A percentile compares a stretch with the other conserved stretches of the same genome.
Conservation (phyloP, 164 flowering plant species). For the Kingdonia uniflora region DNA sequence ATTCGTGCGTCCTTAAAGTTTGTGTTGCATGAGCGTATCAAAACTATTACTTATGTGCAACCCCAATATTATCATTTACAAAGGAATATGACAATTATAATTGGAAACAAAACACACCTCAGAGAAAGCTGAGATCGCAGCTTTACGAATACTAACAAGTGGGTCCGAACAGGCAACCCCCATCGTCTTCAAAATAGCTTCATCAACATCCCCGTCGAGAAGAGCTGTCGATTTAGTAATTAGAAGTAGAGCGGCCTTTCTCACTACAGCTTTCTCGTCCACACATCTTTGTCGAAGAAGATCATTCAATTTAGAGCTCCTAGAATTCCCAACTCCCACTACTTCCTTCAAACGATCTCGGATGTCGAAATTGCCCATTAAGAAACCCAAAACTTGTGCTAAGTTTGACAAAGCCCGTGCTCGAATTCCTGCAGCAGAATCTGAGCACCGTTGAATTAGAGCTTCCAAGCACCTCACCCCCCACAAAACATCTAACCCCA, state of each 20-base stretch:
- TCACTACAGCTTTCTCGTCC: conserved; percentile 94
- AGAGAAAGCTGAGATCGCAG: conserved; percentile 79
- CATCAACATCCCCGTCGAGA: conserved; percentile 49
- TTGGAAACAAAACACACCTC: conserved; percentile 41
- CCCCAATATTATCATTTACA: neutral
- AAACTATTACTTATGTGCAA: too few species aligned
- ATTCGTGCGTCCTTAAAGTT: too few species aligned
- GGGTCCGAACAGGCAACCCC: conserved; percentile 92
- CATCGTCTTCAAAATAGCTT: conserved; percentile 51
- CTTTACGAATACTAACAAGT: conserved; percentile 92
- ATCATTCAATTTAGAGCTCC: conserved; percentile 20
- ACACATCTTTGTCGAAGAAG: conserved; percentile 62
- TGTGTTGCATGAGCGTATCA: too few species aligned
- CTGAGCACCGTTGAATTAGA: conserved; percentile 65
- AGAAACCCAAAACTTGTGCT: conserved; percentile 52
- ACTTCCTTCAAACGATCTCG: conserved; percentile 31
- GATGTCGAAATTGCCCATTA: conserved; percentile 23
- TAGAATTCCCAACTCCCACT: conserved; percentile 30
- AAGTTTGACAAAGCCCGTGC: conserved; percentile 74
- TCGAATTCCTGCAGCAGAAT: conserved; percentile 49
- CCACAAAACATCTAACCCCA: conserved; percentile 36
- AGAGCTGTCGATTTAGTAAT: conserved; percentile 54
- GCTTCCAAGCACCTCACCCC: conserved; percentile 56
- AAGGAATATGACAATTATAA: neutral
- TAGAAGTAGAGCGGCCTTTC: conserved; percentile 75